These are phyloP conservation scores for Cupressus sempervirens DNA, from an alignment of 75 land plant species.

Conservation along the genomic window DNA sequence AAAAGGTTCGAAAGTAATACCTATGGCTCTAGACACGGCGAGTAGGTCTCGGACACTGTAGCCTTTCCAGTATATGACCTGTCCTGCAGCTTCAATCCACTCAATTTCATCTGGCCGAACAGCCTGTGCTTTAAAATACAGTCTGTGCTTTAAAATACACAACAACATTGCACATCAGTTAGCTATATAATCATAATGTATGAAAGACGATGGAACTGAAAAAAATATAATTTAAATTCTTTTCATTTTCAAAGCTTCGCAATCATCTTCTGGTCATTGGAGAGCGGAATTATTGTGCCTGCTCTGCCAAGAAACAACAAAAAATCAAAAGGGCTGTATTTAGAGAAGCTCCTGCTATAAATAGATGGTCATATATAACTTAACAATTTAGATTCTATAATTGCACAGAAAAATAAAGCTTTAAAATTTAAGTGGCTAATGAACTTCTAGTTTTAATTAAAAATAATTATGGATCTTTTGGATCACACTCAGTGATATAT, in stretches of 20 bases:
- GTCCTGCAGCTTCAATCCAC: conserved; percentile 62
- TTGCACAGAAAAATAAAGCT: too few relatives aligned
- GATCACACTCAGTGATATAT: too few relatives aligned
- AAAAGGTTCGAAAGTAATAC: neutral
- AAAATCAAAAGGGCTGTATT: too few relatives aligned
- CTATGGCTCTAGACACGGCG: conserved; percentile 66
- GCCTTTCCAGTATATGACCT: conserved; percentile 70
- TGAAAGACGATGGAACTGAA: neutral
- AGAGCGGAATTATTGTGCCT: conserved; percentile 56
- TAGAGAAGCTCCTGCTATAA: too few relatives aligned
- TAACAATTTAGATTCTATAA: too few relatives aligned
- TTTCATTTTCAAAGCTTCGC: neutral
- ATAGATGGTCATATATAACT: too few relatives aligned
- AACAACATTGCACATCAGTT: neutral
- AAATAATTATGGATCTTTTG: too few relatives aligned
- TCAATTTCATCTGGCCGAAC: conserved; percentile 60
- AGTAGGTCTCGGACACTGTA: conserved; percentile 60
- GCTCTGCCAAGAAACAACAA: conserved; percentile 72
- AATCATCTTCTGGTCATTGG: conserved; percentile 66
- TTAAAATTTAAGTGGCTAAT: too few relatives aligned
- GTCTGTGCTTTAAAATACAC: conserved; percentile 14
- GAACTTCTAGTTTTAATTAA: too few relatives aligned
- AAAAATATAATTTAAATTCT: neutral
- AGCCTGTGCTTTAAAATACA: conserved; percentile 26
- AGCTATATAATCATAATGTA: neutral